Percentiles rank a stretch among this genome's conserved stretches.
Evolutionary conservation across 441 rosid genomes (phyloP).

Genomic region (Eugenia klotzschiana): DNA sequence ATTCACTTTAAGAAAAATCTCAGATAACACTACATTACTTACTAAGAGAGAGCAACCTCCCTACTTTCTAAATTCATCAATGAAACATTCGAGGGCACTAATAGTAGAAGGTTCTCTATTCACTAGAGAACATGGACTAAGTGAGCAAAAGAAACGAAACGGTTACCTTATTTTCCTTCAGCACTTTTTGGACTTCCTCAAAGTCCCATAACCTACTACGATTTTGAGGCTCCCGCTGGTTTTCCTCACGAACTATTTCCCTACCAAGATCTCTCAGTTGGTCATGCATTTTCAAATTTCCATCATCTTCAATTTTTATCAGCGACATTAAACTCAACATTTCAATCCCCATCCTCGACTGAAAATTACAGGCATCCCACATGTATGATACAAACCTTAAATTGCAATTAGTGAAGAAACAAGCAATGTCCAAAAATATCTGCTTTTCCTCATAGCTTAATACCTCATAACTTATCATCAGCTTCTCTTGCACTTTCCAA

Average conservation of each 20-base stretch:
- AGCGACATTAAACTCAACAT: background rate
- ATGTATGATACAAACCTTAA: background rate
- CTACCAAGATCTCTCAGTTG: background rate
- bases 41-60: background rate
- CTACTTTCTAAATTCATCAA: background rate
- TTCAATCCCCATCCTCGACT: fast-evolving
- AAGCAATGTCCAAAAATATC: background rate
- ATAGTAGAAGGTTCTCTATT: too few species aligned
- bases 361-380: background rate
- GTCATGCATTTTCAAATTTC: fast-evolving
- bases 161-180: background rate
- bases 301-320: background rate
- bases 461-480: fast-evolving
- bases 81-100: fast-evolving
- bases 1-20: background rate
- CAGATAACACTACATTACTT: background rate
- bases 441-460: fast-evolving
- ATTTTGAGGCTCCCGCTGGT: fast-evolving
- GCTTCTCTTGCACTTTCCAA: fast-evolving
- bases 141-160: fast-evolving
- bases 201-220: background rate
- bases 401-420: background rate
- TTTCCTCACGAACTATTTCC: background rate
- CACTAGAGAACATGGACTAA: background rate
- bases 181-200: too few species aligned